Evolutionary conservation across 2,329 filamentous ascomycete genomes (phyloP), one percentile per base, ranked within the genome.

Genomic region (Huntiella bhutanensis): DNA sequence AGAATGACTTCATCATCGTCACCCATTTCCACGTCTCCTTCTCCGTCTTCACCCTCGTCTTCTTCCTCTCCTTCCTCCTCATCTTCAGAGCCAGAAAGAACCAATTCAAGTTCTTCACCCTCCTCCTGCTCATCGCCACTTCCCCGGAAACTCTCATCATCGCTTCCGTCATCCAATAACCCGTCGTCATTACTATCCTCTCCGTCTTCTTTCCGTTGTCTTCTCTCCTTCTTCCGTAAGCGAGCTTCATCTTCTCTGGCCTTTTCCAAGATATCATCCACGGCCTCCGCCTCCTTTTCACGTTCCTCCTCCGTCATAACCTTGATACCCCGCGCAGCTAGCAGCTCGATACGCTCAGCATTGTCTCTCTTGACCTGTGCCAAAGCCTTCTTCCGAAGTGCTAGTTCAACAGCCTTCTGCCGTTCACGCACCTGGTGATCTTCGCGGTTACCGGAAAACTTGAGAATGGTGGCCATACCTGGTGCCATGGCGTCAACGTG

Each of bases 241-340:
- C 81, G 77, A 39, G 82, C 73, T 2, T 80, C 87, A 57, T 96
- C 84, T 51, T 77, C 70, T 48, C 86, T 72, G 15, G 87, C 88
- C 55, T 80, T 86, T 41, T 88, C 80, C 19, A 96, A 74, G 50
- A 96, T 72, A 55, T 95, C 81, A 54, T 96, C 91, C 10, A 94
- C 76, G 49, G 87, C 77, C 48, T 82, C 77, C 59, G 85, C 75
- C 58, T 93, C 81, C 33, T 75, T 74, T 56, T 87, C 82, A 15
- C 83, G 76, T 59, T 98, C 87, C 60, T 95, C 88, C 2, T 79
- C 75, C 0, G 83, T 94, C 59, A 87, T 80, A 13, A 96, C 68
- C 17, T 80, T 66, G 19, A 95, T 71, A 5, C 91, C 91, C 60
- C 82, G 85, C 8, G 80, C 78, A 55, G 74, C 77, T 36, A 98